A percentile compares a stretch with the other conserved stretches of the same genome.
phyloP scores from a whole-genome alignment of 192 early-diverging fungal genomes.

The Coemansia sp. region DNA sequence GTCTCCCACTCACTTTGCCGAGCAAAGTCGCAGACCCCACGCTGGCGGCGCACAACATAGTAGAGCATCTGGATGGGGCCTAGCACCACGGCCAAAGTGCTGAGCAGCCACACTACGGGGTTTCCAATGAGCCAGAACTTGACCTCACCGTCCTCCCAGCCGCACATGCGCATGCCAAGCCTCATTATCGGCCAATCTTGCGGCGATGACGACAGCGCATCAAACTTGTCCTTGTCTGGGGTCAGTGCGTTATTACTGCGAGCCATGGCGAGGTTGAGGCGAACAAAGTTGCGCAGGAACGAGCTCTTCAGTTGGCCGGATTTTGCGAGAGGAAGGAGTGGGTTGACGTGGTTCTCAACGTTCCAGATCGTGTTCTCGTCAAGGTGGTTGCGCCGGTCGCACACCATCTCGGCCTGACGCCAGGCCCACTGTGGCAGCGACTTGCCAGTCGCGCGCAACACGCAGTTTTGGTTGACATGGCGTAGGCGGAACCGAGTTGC shows the following conservation, averaged over 20 bases:
- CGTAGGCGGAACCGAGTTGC: conserved; percentile 79
- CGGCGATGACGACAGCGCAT: conserved; percentile 57
- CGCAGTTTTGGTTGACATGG: conserved; percentile 69
- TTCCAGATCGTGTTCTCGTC: conserved; percentile 88
- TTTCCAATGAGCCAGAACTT: conserved; percentile 96
- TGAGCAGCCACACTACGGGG: conserved; percentile 88
- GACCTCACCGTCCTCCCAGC: conserved; percentile 78
- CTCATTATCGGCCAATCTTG: conserved; percentile 85
- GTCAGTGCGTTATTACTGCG: conserved; percentile 92
- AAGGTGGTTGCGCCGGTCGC: conserved; percentile 66
- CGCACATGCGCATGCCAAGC: conserved; percentile 90
- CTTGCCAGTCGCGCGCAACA: conserved; percentile 71
- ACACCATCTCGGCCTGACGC: conserved; percentile 88
- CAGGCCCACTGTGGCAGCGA: conserved; percentile 95
- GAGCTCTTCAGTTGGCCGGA: conserved; percentile 62
- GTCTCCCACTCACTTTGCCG: conserved; percentile 61
- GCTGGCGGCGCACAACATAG: conserved; percentile 58
- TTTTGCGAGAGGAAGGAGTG: conserved; percentile 69
- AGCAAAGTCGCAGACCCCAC: conserved; percentile 38
- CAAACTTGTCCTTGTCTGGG: conserved; percentile 90
- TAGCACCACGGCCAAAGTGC: conserved; percentile 47
- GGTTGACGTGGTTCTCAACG: conserved; percentile 83
- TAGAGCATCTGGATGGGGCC: conserved; percentile 25
- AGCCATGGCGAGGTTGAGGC: conserved; percentile 95
- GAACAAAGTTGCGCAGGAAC: conserved; percentile 83